These are phyloP conservation scores for Dactylorhiza incarnata DNA, from an alignment of 106 monocot species.

Conservation along the genomic window DNA sequence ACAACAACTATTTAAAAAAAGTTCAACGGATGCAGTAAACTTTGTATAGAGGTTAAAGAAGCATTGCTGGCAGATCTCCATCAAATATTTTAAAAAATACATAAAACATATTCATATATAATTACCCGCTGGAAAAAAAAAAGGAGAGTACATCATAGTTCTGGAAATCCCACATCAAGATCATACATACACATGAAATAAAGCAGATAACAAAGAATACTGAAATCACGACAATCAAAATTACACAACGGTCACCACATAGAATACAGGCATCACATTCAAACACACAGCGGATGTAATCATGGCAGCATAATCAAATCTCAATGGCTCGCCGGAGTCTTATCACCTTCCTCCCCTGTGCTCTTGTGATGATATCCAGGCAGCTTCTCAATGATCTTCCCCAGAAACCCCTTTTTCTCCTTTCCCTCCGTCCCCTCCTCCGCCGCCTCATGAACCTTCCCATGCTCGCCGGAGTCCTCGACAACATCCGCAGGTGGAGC, in stretches of 20 bases:
- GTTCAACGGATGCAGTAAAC: no score
- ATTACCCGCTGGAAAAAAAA: no score
- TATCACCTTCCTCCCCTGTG: slow-evolving; percentile 10
- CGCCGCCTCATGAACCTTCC: neutral
- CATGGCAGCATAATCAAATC: neutral
- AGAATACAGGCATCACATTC: neutral
- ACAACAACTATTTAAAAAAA: no score
- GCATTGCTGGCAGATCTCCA: no score
- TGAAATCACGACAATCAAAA: neutral
- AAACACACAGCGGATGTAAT: neutral
- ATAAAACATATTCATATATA: no score
- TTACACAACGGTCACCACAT: neutral
- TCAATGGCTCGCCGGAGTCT: slow-evolving; percentile 4
- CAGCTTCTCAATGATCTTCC: slow-evolving; percentile 22
- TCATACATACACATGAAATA: no score
- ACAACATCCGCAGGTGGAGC: neutral
- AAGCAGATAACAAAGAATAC: neutral
- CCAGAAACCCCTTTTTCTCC: slow-evolving; percentile 18
- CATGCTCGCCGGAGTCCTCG: neutral
- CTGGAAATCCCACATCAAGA: no score
- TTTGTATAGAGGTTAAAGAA: no score
- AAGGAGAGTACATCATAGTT: no score
- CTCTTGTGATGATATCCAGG: slow-evolving; percentile 9
- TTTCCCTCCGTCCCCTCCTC: slow-evolving; percentile 7
- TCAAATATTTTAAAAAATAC: no score